A percentile compares a stretch with the other conserved stretches of the same genome.
Evolutionary conservation across 2,329 filamentous ascomycete species (phyloP).

Genomic region (Thielaviopsis euricoi): DNA sequence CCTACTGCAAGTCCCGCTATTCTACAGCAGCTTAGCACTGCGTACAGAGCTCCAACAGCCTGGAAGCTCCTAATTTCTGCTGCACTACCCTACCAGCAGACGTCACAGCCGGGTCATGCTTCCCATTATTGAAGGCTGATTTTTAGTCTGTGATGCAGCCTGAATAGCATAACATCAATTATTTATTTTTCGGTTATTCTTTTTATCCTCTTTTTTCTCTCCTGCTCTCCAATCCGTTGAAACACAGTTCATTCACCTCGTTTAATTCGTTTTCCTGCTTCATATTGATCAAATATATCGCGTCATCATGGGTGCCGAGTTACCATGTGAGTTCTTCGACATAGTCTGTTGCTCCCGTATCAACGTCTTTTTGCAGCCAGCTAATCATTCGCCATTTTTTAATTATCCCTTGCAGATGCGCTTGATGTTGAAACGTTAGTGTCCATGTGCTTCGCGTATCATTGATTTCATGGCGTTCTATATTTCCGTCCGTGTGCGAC

Average conservation of each 20-base stretch:
- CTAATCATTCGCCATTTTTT: neutral
- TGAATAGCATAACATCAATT: neutral
- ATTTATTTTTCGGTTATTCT: neutral
- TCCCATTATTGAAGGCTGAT: neutral
- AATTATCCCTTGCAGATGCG: conserved; percentile 47
- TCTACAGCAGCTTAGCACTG: no score
- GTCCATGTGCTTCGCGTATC: neutral
- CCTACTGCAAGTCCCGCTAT: no score
- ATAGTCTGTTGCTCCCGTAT: neutral
- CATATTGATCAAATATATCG: neutral
- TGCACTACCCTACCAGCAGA: neutral
- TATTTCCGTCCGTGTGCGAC: neutral
- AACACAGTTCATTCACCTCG: neutral
- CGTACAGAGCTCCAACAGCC: no score
- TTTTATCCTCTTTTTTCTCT: neutral
- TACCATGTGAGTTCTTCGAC: conserved; percentile 27
- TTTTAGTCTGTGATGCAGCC: neutral
- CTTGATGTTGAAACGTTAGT: conserved; percentile 87
- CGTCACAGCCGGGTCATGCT: neutral
- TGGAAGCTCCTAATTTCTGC: neutral
- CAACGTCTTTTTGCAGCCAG: no score
- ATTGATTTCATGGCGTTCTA: neutral
- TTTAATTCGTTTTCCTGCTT: neutral
- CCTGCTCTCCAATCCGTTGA: neutral
- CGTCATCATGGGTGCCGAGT: conserved; percentile 28